These are phyloP conservation scores for Ceratocystis eucalypticola DNA, from an alignment of 2,329 filamentous ascomycete genomes.

Conservation along the genomic window DNA sequence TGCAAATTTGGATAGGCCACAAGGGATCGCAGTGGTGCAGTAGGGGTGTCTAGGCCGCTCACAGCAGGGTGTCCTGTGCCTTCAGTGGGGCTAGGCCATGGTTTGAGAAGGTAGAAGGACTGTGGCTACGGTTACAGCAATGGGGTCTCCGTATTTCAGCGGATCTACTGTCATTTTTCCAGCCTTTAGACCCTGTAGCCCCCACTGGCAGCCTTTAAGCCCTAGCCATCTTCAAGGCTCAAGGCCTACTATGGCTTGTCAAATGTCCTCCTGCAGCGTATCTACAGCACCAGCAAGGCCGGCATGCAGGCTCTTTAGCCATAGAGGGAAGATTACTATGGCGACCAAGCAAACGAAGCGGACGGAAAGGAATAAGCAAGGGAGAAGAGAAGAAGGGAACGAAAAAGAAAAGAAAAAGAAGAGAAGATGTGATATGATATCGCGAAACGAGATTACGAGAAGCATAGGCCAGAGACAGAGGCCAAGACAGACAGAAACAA, in stretches of 20 bases:
- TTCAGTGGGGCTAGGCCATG: background rate
- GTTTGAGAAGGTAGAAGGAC: background rate
- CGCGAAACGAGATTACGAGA: background rate
- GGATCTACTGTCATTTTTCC: too few relatives aligned
- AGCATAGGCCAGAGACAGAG: too few relatives aligned
- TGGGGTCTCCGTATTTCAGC: too few relatives aligned
- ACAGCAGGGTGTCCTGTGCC: background rate
- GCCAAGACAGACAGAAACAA: too few relatives aligned
- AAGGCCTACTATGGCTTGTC: too few relatives aligned
- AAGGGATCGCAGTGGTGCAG: background rate
- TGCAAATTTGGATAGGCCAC: background rate
- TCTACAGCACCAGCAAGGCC: background rate
- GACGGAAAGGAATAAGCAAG: background rate
- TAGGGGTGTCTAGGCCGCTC: background rate
- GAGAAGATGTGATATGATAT: background rate
- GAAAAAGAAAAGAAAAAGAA: background rate
- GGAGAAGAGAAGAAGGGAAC: background rate
- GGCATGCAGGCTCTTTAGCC: slow-evolving; percentile 4
- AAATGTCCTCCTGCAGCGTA: background rate
- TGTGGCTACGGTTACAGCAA: too few relatives aligned
- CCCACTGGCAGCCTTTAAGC: background rate
- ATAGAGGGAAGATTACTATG: background rate
- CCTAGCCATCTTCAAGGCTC: background rate
- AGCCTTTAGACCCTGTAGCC: background rate
- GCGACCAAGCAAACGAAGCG: background rate